phyloP scores from a whole-genome alignment of 176 grass and related monocot species.

The Avena sativa region DNA sequence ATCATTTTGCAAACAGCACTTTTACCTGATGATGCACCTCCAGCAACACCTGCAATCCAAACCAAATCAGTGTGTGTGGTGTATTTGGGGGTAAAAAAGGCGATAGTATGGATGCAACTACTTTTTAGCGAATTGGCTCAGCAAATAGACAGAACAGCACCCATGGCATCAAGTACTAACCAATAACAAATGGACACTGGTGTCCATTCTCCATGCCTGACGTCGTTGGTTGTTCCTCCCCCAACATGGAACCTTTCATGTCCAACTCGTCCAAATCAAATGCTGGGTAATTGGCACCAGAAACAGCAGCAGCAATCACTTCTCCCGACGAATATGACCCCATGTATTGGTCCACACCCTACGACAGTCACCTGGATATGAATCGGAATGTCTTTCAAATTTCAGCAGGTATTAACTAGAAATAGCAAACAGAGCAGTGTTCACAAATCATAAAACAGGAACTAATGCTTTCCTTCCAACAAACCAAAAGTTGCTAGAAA shows the following conservation, averaged over 20 bases:
- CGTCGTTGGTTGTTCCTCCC: constrained; percentile 62
- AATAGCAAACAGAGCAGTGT: neutral
- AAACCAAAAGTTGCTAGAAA: neutral
- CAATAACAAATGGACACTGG: constrained; percentile 94
- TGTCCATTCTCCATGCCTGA: constrained; percentile 70
- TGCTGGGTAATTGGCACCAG: constrained; percentile 68
- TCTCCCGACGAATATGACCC: constrained; percentile 72
- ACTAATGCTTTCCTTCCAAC: neutral
- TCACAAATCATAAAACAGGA: neutral
- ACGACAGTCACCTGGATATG: neutral
- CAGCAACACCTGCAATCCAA: constrained; percentile 66
- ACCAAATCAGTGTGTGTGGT: neutral
- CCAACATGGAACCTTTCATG: constrained; percentile 25
- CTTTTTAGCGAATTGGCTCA: neutral
- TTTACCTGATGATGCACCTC: constrained; percentile 76
- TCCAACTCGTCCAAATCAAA: constrained; percentile 53
- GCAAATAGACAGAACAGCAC: neutral
- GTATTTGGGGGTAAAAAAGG: neutral
- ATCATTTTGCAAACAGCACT: constrained; percentile 92
- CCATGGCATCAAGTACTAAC: constrained; percentile 39
- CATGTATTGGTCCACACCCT: constrained; percentile 48
- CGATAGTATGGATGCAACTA: neutral
- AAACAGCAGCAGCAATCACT: constrained; percentile 62
- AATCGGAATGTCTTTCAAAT: neutral
- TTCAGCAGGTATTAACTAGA: neutral